These are phyloP conservation scores for Wickerhamomyces queroliae DNA, from an alignment of 805 yeast genomes.

Conservation along the genomic window DNA sequence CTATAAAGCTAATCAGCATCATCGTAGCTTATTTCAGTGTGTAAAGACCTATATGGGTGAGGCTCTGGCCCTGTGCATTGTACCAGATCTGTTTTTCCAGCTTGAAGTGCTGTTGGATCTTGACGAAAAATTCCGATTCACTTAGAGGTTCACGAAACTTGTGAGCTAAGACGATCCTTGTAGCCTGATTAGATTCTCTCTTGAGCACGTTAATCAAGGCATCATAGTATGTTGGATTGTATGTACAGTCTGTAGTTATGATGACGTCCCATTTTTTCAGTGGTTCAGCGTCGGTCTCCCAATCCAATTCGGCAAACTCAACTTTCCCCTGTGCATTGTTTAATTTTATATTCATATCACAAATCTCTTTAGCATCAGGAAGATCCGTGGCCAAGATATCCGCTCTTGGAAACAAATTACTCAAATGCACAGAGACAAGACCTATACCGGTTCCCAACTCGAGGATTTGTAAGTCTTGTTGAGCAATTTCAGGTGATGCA, in stretches of 20 bases:
- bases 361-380: conserved; percentile 31
- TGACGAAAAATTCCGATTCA: conserved; percentile 19
- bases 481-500: not conserved
- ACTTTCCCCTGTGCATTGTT: conserved; percentile 12
- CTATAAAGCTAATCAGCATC: too few relatives aligned
- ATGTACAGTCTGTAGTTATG: conserved; percentile 36
- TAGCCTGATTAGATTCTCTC: conserved; percentile 8
- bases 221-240: conserved; percentile 34
- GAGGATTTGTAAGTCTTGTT: conserved; percentile 16
- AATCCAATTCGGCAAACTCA: conserved; percentile 28
- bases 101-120: conserved; percentile 5
- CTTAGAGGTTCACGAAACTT: conserved; percentile 22
- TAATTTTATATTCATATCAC: conserved; percentile 24
- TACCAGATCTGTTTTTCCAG: conserved; percentile 15
- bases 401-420: conserved; percentile 14
- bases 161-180: conserved; percentile 16
- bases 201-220: conserved; percentile 25
- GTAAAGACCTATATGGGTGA: conserved; percentile 19
- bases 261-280: conserved; percentile 30
- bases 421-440: conserved; percentile 27
- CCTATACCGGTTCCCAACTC: conserved; percentile 42
- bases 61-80: conserved; percentile 7
- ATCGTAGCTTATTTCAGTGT: conserved; percentile 3
- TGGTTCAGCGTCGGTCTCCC: conserved; percentile 24
- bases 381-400: conserved; percentile 29